Percentiles rank a stretch among this genome's conserved stretches.
These are phyloP conservation scores for Leishmania guyanensis DNA, from an alignment of 208 protist species.

Conservation along the genomic window DNA sequence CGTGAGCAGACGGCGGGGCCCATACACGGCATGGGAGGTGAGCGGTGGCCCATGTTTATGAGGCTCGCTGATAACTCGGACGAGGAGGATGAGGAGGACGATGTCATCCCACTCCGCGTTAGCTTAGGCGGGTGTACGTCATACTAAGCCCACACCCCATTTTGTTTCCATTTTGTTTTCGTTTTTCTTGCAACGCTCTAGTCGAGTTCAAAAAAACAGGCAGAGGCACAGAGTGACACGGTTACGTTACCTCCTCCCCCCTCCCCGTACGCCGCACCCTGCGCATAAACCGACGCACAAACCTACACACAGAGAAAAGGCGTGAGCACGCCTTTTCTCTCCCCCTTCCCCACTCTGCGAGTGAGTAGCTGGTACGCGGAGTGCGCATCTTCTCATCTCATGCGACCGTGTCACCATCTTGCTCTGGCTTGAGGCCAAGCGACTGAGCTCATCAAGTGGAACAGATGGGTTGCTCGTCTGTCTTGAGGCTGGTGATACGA, in stretches of 20 bases:
- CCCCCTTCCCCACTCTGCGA: neutral
- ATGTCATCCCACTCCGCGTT: constrained; percentile 7
- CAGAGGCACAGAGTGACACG: neutral
- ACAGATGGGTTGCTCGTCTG: neutral
- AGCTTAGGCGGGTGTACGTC: constrained; percentile 9
- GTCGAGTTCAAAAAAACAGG: neutral
- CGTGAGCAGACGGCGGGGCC: constrained; percentile 3
- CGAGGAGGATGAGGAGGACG: constrained; percentile 19
- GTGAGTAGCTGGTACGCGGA: neutral
- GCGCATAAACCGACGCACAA: neutral
- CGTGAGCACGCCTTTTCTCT: neutral
- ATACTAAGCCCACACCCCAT: neutral
- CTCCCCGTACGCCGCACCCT: neutral
- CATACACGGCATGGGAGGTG: neutral
- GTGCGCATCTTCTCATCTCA: neutral
- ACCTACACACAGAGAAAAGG: neutral
- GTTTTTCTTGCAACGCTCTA: neutral
- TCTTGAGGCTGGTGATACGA: neutral
- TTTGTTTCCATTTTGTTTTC: neutral
- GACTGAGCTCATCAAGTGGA: neutral
- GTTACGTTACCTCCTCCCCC: neutral
- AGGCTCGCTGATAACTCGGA: constrained; percentile 23
- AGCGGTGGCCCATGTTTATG: constrained; percentile 26
- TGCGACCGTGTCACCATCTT: neutral
- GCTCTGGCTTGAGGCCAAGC: neutral